Evolutionary conservation across 2,329 filamentous ascomycete species (phyloP), one percentile per base, ranked within the genome.

Genomic region (Arachnomyces sp.): DNA sequence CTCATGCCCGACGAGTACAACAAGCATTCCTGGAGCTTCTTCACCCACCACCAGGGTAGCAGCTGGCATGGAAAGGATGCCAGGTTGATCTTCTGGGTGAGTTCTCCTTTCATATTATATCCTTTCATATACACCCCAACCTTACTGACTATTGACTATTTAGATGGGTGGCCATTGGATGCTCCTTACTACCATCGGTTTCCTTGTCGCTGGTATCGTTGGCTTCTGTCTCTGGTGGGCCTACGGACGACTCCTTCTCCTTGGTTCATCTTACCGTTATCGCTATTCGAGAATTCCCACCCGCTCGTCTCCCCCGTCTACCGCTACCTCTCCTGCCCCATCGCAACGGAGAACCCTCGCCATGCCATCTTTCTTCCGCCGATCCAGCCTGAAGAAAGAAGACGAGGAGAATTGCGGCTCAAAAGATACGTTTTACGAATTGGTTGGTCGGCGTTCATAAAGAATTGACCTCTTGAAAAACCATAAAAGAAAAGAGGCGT

Each of bases 1-100:
- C 64, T 86, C 39, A 84, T 84, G 72, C 77, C 74, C 11, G 74
- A 79, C 34, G 80, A 84, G 55, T 84, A 84, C 63, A 81, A 80
- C 53, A 70, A 73, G 47, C 71, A 79, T 49, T 60, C 73, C 0
- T 84, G 80, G 80, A 82, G 78, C 49, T 85, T 85, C 67, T 85
- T 86, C 62, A 79, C 73, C 28, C 75, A 79, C 53, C 72, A 81
- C 53, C 57, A 74, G 38, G 78, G 78, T 31, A 79, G 76, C 59
- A 79, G 75, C 60, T 81, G 78, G 78, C 78, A 82, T 54, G 72
- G 70, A 34, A 73, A 70, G 45, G 78, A 82, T 50, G 77, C 79
- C 36, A 68, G 71, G 53, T 55, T 81, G 38, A 81, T 82, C 43
- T 80, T 81, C 59, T 82, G 78, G 76, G 68, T 73, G 59, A 51